Evolutionary conservation across 192 early-diverging fungal genomes (phyloP).

Genomic region (Backusella psychrophila): DNA sequence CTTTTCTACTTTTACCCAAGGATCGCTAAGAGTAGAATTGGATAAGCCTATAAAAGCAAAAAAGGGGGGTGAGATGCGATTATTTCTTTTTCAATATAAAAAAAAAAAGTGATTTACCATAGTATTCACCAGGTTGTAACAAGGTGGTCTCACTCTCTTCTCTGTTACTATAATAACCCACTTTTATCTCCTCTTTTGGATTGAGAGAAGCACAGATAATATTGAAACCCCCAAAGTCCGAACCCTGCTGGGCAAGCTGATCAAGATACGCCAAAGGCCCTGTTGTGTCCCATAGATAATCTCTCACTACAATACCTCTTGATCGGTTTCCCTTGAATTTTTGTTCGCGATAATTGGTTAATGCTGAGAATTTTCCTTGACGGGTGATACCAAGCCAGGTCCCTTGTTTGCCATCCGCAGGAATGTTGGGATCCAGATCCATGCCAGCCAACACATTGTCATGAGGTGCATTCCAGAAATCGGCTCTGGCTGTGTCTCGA

Average conservation of each 20-base stretch:
- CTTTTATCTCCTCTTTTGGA: slow-evolving; percentile 21
- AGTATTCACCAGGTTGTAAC: slow-evolving; percentile 21
- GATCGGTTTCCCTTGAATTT: slow-evolving; percentile 34
- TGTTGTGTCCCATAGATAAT: slow-evolving; percentile 15
- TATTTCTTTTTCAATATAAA: too few species aligned
- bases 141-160: slow-evolving; percentile 16
- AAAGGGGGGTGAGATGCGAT: not conserved
- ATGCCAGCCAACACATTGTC: slow-evolving; percentile 39
- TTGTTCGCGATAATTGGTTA: slow-evolving; percentile 48
- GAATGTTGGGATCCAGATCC: slow-evolving; percentile 30
- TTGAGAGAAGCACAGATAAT: slow-evolving; percentile 33
- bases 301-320: slow-evolving; percentile 42
- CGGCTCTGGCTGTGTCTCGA: slow-evolving; percentile 37
- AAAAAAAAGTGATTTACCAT: slow-evolving; percentile 33
- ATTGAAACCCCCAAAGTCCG: slow-evolving; percentile 45
- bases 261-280: slow-evolving; percentile 19
- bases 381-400: slow-evolving; percentile 51
- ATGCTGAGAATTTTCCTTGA: slow-evolving; percentile 41
- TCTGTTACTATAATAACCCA: slow-evolving; percentile 39
- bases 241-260: slow-evolving; percentile 17
- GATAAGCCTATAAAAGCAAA: slow-evolving; percentile 32
- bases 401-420: slow-evolving; percentile 17
- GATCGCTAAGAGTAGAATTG: slow-evolving; percentile 38
- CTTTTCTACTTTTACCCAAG: slow-evolving; percentile 44
- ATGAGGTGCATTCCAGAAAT: slow-evolving; percentile 38